phyloP scores from a whole-genome alignment of 257 asterid genomes.

The Misopates orontium region DNA sequence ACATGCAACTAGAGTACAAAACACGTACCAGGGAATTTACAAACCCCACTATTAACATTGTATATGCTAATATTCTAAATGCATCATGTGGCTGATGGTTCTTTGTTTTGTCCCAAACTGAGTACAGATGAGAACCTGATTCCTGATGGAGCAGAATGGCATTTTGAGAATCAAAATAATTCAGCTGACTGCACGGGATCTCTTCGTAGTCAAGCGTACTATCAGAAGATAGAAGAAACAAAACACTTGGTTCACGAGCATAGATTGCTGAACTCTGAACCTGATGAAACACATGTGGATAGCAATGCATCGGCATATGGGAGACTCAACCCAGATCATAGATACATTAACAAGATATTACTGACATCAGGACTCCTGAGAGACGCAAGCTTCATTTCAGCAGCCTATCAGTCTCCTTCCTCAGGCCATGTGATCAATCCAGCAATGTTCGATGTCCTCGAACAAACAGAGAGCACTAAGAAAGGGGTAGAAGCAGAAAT shows the following conservation, averaged over 20 bases:
- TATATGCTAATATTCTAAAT: conserved; percentile 17
- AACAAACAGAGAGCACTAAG: conserved; percentile 52
- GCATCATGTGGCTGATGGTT: conserved; percentile 26
- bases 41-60: conserved; percentile 13
- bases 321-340: conserved; percentile 51
- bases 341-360: conserved; percentile 58
- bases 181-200: conserved; percentile 33
- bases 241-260: conserved; percentile 46
- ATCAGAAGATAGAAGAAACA: conserved; percentile 46
- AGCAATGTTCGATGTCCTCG: conserved; percentile 67
- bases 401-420: conserved; percentile 49
- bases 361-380: conserved; percentile 68
- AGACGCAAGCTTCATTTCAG: conserved; percentile 42
- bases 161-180: conserved; percentile 43
- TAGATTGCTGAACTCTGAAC: conserved; percentile 34
- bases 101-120: conserved; percentile 31
- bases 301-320: conserved; percentile 30
- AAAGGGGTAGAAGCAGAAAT: conserved; percentile 27
- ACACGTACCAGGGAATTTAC: conserved; percentile 4
- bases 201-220: conserved; percentile 29
- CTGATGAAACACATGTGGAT: conserved; percentile 36
- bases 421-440: conserved; percentile 63
- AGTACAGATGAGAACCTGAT: conserved; percentile 45
- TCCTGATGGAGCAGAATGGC: conserved; percentile 63
- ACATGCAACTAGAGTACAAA: conserved; percentile 1